Evolutionary conservation across 306 rosid genomes (phyloP), one percentile per base, ranked within the genome.

Genomic region (Trifolium fragiferum): DNA sequence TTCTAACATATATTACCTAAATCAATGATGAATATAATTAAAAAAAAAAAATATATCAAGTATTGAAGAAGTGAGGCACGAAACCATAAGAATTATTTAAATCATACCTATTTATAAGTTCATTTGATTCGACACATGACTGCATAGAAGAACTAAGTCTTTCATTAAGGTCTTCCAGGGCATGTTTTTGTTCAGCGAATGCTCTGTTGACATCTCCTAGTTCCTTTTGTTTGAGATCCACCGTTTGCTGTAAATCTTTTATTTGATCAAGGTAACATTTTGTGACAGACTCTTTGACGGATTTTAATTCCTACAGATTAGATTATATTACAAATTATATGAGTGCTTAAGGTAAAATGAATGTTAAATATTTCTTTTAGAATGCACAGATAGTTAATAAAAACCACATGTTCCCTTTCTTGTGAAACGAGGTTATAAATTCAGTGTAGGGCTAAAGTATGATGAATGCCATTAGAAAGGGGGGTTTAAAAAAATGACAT

Each of bases 111-210:
- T 81, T 85, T 58, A 94, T 86, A 77, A 94, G 78, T 78, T 84
- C 93, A 82, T 94, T 89, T 72, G 97, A 92, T 87, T 94, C 99
- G 54, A 84, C 76, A 74, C 92, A 89, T 55, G 99, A 94, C 84
- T 92, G 97, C 70, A 79, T 65, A 64, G 96, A 87, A 80, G 97
- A 90, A 84, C 77, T 80, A 43, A 94, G 93, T 81, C 95, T 88
- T 86, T 84, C 92, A 76, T 86, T 86, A 51, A 92, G 87, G 79
- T 94, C 95, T 90, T 90, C 96, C 27, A 92, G 51, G 27, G 83
- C 78, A 86, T 86, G 95, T 61, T 87, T 92, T 78, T 86, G 93
- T 70, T 88, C 99, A 10, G 93, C 85, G 35, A 84, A 83, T 78
- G 84, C 82, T 83, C 72, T 89, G 81, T 75, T 77, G 59, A 86